These are phyloP conservation scores for Fonsecaea pedrosoi DNA, from an alignment of 2,329 filamentous ascomycete species.

Conservation along the genomic window DNA sequence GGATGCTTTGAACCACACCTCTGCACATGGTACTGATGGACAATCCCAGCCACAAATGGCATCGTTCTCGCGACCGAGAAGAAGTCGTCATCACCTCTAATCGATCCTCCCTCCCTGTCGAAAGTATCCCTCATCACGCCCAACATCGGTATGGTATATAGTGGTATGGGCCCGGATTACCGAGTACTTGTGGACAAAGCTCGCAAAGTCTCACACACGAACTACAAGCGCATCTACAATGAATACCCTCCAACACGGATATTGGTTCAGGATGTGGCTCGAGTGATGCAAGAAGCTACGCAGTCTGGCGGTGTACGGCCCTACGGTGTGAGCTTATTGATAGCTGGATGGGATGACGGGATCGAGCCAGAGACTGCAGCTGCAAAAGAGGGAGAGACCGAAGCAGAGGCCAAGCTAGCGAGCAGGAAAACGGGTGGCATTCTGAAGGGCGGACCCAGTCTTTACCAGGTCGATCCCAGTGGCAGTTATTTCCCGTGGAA, in stretches of 20 bases:
- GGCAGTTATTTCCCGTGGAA: slow-evolving; percentile 99
- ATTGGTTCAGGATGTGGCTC: slow-evolving; percentile 96
- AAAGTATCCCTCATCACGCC: slow-evolving; percentile 98
- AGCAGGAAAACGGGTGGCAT: slow-evolving; percentile 92
- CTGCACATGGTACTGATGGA: slow-evolving; percentile 11
- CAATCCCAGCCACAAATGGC: slow-evolving; percentile 84
- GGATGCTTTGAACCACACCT: slow-evolving; percentile 29
- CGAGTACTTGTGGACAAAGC: slow-evolving; percentile 96
- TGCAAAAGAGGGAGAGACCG: slow-evolving; percentile 61
- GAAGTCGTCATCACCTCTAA: slow-evolving; percentile 97
- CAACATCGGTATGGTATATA: slow-evolving; percentile 99
- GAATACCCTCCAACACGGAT: slow-evolving; percentile 99
- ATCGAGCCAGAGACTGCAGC: slow-evolving; percentile 82
- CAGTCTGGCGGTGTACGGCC: slow-evolving; percentile 97
- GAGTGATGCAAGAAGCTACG: slow-evolving; percentile 98
- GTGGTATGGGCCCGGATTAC: slow-evolving; percentile 98
- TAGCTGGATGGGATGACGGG: slow-evolving; percentile 97
- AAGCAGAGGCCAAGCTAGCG: slow-evolving; percentile 73
- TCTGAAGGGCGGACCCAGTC: slow-evolving; percentile 91
- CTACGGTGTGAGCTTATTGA: slow-evolving; percentile 92
- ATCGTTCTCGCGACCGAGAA: slow-evolving; percentile 99
- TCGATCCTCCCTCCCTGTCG: slow-evolving; percentile 91
- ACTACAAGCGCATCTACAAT: slow-evolving; percentile 99
- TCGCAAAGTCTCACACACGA: slow-evolving; percentile 96
- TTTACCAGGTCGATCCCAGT: slow-evolving; percentile 99